Evolutionary conservation across 2,329 filamentous ascomycete species (phyloP).

Genomic region (Botrytis medusae): DNA sequence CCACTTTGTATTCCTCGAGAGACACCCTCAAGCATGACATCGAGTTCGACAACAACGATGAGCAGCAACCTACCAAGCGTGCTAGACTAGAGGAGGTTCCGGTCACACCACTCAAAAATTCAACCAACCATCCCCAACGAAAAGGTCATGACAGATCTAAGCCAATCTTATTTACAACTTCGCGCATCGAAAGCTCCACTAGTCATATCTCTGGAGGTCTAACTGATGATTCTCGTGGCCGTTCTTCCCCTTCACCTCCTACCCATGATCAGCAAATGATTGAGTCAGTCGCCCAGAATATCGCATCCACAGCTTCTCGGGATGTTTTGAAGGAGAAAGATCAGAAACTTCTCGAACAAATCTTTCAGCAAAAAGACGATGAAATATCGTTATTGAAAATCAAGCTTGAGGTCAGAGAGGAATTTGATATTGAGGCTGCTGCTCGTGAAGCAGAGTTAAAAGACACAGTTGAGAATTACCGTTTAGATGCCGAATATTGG

Average conservation of each 20-base stretch:
- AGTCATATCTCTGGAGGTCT: neutral
- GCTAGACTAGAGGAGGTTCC: neutral
- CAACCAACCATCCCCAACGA: neutral
- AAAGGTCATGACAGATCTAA: neutral
- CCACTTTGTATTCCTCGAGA: neutral
- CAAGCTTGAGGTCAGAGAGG: neutral
- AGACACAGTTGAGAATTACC: neutral
- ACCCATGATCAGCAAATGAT: neutral
- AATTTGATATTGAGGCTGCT: neutral
- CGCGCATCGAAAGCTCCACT: neutral
- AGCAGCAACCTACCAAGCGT: neutral
- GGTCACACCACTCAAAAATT: neutral
- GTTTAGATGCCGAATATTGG: neutral
- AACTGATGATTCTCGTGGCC: too few relatives aligned
- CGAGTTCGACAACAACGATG: neutral
- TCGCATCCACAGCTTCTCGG: neutral
- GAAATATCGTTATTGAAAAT: neutral
- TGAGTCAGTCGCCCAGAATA: neutral
- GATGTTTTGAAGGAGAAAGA: neutral
- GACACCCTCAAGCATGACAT: neutral
- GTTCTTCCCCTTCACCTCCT: neutral
- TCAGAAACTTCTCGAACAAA: fast-evolving
- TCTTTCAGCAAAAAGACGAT: neutral
- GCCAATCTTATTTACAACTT: neutral
- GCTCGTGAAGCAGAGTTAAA: neutral